A percentile compares a stretch with the other conserved stretches of the same genome.
phyloP scores from a whole-genome alignment of 768 basidiomycete genomes.

The Termitomyces sp. region DNA sequence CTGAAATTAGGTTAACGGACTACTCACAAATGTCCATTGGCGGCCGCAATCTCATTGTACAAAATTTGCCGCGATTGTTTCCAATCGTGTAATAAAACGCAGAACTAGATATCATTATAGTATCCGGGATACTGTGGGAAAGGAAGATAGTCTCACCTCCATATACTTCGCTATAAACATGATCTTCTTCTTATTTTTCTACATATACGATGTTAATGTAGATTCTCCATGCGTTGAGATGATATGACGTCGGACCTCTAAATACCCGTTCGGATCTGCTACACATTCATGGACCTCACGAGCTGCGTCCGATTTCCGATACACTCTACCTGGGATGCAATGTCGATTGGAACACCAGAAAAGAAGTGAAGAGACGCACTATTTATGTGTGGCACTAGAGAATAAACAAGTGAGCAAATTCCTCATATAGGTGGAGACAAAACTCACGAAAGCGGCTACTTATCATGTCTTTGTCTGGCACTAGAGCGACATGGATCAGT shows the following conservation, averaged over 20 bases:
- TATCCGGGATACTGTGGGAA: neutral
- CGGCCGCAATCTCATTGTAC: neutral
- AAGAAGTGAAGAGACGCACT: neutral
- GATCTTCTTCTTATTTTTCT: constrained; percentile 6
- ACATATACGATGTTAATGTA: neutral
- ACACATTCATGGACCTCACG: neutral
- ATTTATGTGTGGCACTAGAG: neutral
- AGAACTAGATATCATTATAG: constrained; percentile 6
- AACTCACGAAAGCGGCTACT: neutral
- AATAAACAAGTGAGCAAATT: neutral
- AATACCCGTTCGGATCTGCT: neutral
- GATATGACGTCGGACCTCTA: neutral
- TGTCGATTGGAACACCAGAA: neutral
- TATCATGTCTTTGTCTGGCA: neutral
- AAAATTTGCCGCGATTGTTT: neutral
- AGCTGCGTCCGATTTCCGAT: constrained; percentile 4
- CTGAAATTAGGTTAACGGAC: neutral
- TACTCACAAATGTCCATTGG: constrained; percentile 18
- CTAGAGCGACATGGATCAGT: neutral
- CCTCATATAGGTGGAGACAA: neutral
- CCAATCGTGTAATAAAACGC: constrained; percentile 7
- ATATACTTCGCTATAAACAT: constrained; percentile 6
- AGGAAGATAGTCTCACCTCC: constrained; percentile 3
- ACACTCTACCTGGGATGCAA: neutral
- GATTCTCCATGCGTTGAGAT: neutral